A percentile compares a stretch with the other conserved stretches of the same genome.
Conservation (phyloP, 2,329 filamentous ascomycete species). For the Arachnomyces sp. region DNA sequence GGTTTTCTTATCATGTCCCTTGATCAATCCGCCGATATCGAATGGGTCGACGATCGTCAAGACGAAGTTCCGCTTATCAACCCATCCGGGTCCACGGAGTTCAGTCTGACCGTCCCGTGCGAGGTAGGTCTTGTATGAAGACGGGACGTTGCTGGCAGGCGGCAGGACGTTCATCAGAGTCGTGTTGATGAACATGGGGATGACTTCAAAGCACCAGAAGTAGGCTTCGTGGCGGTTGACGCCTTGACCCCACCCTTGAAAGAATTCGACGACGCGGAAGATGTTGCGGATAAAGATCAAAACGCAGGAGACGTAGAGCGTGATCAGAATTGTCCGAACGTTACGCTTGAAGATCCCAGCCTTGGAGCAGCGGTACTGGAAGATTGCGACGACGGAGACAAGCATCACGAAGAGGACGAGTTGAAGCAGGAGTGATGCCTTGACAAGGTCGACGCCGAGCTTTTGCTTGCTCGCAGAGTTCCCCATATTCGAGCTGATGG, state of each 20-base stretch:
- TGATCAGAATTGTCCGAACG: conserved; percentile 32
- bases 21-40: conserved; percentile 32
- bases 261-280: conserved; percentile 48
- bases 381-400: conserved; percentile 37
- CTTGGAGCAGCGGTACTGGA: conserved; percentile 38
- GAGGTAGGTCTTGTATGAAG: conserved; percentile 45
- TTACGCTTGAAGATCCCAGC: conserved; percentile 37
- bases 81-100: conserved; percentile 42
- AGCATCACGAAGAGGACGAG: conserved; percentile 45
- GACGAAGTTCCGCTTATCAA: conserved; percentile 40
- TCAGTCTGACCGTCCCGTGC: conserved; percentile 47
- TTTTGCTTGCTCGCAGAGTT: conserved; percentile 30
- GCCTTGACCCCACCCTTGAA: conserved; percentile 28
- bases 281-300: conserved; percentile 42
- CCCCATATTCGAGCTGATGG: conserved; percentile 35
- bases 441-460: conserved; percentile 41
- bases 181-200: conserved; percentile 46
- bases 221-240: conserved; percentile 42
- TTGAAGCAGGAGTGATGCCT: conserved; percentile 44
- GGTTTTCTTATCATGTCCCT: conserved; percentile 27
- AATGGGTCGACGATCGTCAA: conserved; percentile 39
- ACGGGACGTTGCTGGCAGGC: conserved; percentile 44
- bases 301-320: conserved; percentile 34
- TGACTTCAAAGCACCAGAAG: conserved; percentile 49
- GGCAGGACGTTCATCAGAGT: conserved; percentile 46